These are phyloP conservation scores for Calonectria montana DNA, from an alignment of 2,329 filamentous ascomycete species.

Conservation along the genomic window DNA sequence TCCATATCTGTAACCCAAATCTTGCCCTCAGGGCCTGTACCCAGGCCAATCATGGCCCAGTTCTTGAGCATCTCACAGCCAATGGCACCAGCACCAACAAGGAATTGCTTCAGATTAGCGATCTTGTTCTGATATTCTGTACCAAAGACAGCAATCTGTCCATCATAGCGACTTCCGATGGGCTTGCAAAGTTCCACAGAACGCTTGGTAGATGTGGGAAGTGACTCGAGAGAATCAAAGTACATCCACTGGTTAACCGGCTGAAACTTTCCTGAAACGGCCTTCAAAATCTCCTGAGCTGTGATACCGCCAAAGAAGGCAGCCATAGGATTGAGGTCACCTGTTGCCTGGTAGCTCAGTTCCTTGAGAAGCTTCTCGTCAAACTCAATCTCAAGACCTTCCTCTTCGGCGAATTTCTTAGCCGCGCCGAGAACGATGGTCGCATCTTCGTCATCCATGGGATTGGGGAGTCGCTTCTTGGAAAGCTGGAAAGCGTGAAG, in stretches of 20 bases:
- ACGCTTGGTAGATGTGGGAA: conserved; percentile 79
- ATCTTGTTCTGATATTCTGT: conserved; percentile 95
- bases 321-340: conserved; percentile 91
- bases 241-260: conserved; percentile 97
- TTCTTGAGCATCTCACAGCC: conserved; percentile 99
- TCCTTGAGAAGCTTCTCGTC: conserved; percentile 94
- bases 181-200: conserved; percentile 92
- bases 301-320: conserved; percentile 95
- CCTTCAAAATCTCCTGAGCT: conserved; percentile 95
- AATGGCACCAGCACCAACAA: conserved; percentile 96
- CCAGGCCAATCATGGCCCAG: conserved; percentile 98
- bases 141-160: conserved; percentile 96
- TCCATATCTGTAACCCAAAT: conserved; percentile 98
- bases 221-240: conserved; percentile 96
- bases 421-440: conserved; percentile 80
- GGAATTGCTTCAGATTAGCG: conserved; percentile 88
- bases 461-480: conserved; percentile 80
- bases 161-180: conserved; percentile 87
- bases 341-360: conserved; percentile 92
- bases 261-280: conserved; percentile 96
- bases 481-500: conserved; percentile 85
- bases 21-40: conserved; percentile 86
- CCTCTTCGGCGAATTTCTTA: conserved; percentile 77
- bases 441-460: conserved; percentile 88
- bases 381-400: conserved; percentile 76